These are phyloP conservation scores for Liriodendron chinense DNA, from an alignment of 164 flowering plant genomes.

Conservation along the genomic window DNA sequence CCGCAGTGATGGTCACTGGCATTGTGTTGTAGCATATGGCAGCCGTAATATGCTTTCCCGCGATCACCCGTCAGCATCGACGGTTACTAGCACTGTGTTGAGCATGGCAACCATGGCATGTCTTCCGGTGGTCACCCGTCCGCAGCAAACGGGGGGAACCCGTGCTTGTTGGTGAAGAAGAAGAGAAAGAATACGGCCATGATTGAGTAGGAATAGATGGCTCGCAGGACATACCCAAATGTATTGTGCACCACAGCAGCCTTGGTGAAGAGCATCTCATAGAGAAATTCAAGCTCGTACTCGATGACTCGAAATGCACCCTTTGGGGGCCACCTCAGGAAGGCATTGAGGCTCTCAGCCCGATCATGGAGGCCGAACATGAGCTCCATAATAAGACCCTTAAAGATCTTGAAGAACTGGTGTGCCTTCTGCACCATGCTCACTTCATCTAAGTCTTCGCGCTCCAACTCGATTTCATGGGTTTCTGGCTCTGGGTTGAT, in stretches of 20 bases:
- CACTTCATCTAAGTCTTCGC: not conserved
- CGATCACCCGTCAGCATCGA: too few relatives aligned
- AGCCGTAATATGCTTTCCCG: too few relatives aligned
- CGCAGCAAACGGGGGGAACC: not conserved
- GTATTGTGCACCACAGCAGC: constrained; percentile 9
- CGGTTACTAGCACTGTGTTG: too few relatives aligned
- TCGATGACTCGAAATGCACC: constrained; percentile 29
- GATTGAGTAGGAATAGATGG: not conserved
- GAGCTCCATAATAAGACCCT: constrained; percentile 26
- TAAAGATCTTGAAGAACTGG: not conserved
- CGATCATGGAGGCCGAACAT: constrained; percentile 29
- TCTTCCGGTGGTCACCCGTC: too few relatives aligned
- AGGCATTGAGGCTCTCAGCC: constrained; percentile 13
- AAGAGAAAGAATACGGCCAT: not conserved
- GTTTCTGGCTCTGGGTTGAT: constrained; percentile 12
- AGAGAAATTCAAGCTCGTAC: constrained; percentile 27
- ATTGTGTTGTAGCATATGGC: too few relatives aligned
- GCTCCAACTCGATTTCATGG: too few relatives aligned
- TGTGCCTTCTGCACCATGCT: not conserved
- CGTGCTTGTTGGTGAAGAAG: constrained; percentile 8
- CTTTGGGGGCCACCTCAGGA: not conserved
- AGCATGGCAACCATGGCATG: too few relatives aligned
- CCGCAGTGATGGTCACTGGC: too few relatives aligned
- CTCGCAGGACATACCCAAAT: constrained; percentile 7
- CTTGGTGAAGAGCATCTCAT: constrained; percentile 34